Percentiles rank a stretch among this genome's conserved stretches.
phyloP scores from a whole-genome alignment of 106 monocot species.

The Posidonia australis region DNA sequence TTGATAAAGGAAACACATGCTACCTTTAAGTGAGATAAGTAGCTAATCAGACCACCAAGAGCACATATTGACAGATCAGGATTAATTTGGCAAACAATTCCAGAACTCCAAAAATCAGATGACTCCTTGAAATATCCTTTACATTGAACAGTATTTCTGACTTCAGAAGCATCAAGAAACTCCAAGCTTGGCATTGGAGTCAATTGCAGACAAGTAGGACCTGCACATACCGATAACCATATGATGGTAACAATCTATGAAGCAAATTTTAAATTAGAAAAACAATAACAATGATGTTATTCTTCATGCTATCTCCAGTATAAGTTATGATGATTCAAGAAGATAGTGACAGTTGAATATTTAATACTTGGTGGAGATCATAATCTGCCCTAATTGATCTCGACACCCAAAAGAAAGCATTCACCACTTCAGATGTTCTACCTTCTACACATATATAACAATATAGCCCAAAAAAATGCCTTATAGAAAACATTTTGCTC shows the following conservation, averaged over 20 bases:
- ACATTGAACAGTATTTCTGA: slow-evolving; percentile 38
- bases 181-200: slow-evolving; percentile 33
- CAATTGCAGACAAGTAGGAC: slow-evolving; percentile 47
- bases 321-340: not conserved
- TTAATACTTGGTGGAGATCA: too few species aligned
- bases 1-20: too few species aligned
- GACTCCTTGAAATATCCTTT: slow-evolving; percentile 63
- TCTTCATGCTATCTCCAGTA: not conserved
- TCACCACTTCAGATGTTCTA: too few species aligned
- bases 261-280: not conserved
- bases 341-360: too few species aligned
- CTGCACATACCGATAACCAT: slow-evolving; percentile 26
- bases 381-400: too few species aligned
- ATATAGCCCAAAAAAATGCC: not conserved
- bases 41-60: slow-evolving; percentile 54
- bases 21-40: slow-evolving; percentile 72
- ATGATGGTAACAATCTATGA: not conserved
- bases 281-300: not conserved
- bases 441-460: not conserved
- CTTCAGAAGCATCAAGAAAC: slow-evolving; percentile 49
- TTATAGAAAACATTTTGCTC: not conserved
- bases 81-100: slow-evolving; percentile 28
- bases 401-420: too few species aligned
- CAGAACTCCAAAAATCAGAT: slow-evolving; percentile 42
- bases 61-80: slow-evolving; percentile 46